phyloP scores from a whole-genome alignment of 176 grass and related monocot genomes.

The Chrysopogon serrulatus region DNA sequence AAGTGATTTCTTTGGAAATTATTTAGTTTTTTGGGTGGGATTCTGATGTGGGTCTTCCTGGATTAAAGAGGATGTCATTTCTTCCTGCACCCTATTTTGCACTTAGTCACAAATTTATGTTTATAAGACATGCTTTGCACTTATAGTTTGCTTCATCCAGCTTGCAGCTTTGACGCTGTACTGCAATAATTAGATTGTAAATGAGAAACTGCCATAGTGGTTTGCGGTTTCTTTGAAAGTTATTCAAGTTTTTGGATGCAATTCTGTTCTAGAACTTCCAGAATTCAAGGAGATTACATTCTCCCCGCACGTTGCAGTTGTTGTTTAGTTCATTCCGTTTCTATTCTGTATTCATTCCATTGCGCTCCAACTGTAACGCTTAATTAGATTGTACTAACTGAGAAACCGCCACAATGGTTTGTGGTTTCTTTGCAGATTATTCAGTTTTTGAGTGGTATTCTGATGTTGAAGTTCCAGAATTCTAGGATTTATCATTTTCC shows the following conservation, averaged over 20 bases:
- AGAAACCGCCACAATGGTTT: constrained; percentile 12
- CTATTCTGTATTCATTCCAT: not conserved
- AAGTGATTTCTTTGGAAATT: not conserved
- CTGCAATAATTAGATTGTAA: not conserved
- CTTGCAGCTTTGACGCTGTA: not conserved
- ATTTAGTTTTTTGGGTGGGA: not conserved
- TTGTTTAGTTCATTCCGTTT: not conserved
- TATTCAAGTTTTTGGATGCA: not conserved
- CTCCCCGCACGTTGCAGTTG: not conserved
- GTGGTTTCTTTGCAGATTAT: not conserved
- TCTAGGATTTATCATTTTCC: not conserved
- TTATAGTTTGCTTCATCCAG: not conserved
- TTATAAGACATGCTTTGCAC: not conserved
- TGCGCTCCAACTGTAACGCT: not conserved
- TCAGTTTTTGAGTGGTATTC: not conserved
- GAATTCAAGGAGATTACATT: not conserved
- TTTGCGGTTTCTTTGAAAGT: not conserved
- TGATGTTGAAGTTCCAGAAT: not conserved
- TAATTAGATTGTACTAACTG: constrained; percentile 12
- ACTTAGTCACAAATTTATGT: not conserved
- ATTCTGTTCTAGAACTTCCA: not conserved
- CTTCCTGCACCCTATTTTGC: too few species aligned
- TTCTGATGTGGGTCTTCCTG: not conserved
- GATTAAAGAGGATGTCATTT: not conserved
- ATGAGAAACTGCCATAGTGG: not conserved